These are phyloP conservation scores for Penicillium ochrochloron DNA, from an alignment of 495 filamentous ascomycete species.

Conservation along the genomic window DNA sequence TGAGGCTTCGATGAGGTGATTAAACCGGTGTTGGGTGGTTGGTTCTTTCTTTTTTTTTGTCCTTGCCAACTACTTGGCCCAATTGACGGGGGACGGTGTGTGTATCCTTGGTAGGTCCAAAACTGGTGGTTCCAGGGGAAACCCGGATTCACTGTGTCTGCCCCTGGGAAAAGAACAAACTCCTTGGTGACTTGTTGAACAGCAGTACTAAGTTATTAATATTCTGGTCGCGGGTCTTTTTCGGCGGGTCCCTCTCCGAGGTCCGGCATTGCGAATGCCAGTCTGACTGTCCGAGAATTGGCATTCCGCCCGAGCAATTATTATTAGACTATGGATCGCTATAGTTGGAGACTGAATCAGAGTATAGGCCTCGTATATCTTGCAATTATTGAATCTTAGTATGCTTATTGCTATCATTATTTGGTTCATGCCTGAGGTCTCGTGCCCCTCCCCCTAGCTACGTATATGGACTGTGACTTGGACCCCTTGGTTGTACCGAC, in stretches of 20 bases:
- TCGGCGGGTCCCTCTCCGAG: constrained; percentile 7
- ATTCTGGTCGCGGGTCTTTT: constrained; percentile 9
- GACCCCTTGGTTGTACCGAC: background rate
- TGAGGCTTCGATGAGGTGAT: background rate
- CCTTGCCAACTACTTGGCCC: background rate
- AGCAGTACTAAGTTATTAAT: too few species aligned
- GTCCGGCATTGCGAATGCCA: background rate
- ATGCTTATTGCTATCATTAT: background rate
- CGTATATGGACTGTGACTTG: background rate
- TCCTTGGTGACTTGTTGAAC: too few species aligned
- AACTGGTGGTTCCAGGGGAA: background rate
- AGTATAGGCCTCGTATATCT: background rate
- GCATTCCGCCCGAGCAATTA: constrained; percentile 4
- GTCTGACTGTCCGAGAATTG: background rate
- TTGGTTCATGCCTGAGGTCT: background rate
- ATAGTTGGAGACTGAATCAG: background rate
- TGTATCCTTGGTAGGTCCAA: background rate
- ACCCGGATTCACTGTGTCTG: background rate
- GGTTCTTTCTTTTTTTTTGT: background rate
- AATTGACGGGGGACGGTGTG: background rate
- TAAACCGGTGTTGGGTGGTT: background rate
- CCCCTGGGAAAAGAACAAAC: constrained; percentile 3
- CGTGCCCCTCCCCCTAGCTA: constrained; percentile 3
- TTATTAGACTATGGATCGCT: background rate
- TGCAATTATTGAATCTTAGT: background rate